Conservation (phyloP, 768 basidiomycete genomes). For the Hydnomerulius pinastri region DNA sequence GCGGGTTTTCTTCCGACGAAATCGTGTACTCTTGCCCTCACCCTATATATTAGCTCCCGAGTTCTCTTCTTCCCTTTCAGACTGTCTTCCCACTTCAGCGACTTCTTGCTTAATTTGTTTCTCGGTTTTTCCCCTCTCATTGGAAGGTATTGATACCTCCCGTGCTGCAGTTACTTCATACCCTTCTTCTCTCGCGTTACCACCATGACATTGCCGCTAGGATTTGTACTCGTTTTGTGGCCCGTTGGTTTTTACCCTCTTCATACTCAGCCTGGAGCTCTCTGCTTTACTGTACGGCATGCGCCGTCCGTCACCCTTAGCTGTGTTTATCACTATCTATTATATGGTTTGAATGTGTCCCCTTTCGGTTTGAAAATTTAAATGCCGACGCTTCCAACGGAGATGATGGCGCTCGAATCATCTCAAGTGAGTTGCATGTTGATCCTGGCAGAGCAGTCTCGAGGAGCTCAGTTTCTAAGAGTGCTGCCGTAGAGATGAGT, state of each 20-base stretch:
- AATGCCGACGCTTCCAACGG: too few relatives aligned
- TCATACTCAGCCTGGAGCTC: neutral
- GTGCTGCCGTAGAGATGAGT: too few relatives aligned
- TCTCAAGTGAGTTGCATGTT: too few relatives aligned
- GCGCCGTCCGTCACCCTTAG: neutral
- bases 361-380: too few relatives aligned
- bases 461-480: too few relatives aligned
- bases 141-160: constrained; percentile 6
- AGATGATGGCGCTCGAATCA: too few relatives aligned
- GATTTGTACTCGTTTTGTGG: constrained; percentile 4
- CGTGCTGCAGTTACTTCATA: neutral
- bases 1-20: neutral
- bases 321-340: neutral
- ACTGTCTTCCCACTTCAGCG: neutral
- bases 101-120: neutral
- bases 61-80: neutral
- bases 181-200: neutral
- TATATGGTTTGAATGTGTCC: too few relatives aligned
- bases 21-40: constrained; percentile 4
- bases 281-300: neutral
- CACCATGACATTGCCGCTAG: neutral
- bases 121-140: neutral
- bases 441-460: too few relatives aligned
- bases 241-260: constrained; percentile 2
- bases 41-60: neutral